Conservation (phyloP, 2,329 filamentous ascomycete species). For the Pseudocercospora crystallina region DNA sequence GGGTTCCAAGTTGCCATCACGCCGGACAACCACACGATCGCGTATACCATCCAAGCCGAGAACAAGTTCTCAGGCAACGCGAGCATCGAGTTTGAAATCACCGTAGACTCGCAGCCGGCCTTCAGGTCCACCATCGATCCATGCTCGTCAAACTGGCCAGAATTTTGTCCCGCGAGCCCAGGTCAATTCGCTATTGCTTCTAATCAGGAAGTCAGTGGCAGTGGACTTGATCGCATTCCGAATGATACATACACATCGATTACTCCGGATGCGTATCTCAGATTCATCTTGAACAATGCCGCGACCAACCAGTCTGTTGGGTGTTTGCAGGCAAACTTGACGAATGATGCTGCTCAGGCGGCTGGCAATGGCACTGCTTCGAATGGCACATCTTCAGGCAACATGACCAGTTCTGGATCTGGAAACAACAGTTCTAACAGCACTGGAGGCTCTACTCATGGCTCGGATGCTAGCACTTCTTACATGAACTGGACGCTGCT, state of each 20-base stretch:
- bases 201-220: not conserved
- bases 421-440: too few relatives aligned
- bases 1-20: constrained; percentile 82
- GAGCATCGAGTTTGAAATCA: constrained; percentile 69
- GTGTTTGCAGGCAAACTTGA: constrained; percentile 3
- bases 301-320: not conserved
- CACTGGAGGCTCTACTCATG: not conserved
- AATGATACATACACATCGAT: not conserved
- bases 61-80: constrained; percentile 84
- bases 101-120: constrained; percentile 68
- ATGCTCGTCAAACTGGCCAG: not conserved
- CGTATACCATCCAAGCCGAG: constrained; percentile 73
- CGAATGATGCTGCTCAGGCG: not conserved
- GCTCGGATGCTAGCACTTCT: not conserved
- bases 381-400: too few relatives aligned
- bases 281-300: not conserved
- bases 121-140: constrained; percentile 58
- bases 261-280: not conserved
- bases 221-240: not conserved
- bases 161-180: constrained; percentile 3
- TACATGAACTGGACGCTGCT: constrained; percentile 2
- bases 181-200: not conserved
- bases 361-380: not conserved
- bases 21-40: constrained; percentile 69
- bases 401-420: too few relatives aligned